Evolutionary conservation across 306 rosid genomes (phyloP).

Genomic region (Cicer bijugum): DNA sequence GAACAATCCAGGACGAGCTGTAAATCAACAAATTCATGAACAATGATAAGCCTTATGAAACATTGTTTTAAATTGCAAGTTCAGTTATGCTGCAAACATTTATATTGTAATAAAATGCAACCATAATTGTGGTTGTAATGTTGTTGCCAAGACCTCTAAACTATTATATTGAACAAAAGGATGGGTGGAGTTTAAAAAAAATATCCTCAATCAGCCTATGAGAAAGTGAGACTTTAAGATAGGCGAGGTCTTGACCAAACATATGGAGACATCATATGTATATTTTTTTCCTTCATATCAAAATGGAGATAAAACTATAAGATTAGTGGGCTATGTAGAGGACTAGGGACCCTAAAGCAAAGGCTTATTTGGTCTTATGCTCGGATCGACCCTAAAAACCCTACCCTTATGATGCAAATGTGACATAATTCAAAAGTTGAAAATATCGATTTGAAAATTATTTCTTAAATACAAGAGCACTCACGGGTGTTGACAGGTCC

Average conservation of each 20-base stretch:
- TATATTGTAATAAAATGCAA: too few species aligned
- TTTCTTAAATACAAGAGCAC: slow-evolving; percentile 39
- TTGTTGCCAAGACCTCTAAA: too few species aligned
- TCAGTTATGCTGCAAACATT: too few species aligned
- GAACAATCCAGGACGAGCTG: slow-evolving; percentile 94
- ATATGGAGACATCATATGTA: background rate
- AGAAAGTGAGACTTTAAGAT: background rate
- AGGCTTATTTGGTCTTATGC: background rate
- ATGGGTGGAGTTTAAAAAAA: background rate
- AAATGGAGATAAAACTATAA: background rate
- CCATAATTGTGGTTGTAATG: too few species aligned
- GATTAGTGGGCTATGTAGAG: background rate
- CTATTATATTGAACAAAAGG: too few species aligned
- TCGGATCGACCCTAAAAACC: background rate
- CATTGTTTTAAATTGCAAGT: too few species aligned
- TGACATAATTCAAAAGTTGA: slow-evolving; percentile 3
- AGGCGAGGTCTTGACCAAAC: background rate
- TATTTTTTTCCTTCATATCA: background rate
- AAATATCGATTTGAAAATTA: slow-evolving; percentile 19
- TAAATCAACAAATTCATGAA: slow-evolving; percentile 47
- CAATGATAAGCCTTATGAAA: background rate
- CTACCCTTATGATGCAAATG: background rate
- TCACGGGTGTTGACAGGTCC: slow-evolving; percentile 81
- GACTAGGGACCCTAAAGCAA: background rate
- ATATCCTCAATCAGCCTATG: background rate